Conservation (phyloP, 192 early-diverging fungal species). For the Neocallimastix lanati region DNA sequence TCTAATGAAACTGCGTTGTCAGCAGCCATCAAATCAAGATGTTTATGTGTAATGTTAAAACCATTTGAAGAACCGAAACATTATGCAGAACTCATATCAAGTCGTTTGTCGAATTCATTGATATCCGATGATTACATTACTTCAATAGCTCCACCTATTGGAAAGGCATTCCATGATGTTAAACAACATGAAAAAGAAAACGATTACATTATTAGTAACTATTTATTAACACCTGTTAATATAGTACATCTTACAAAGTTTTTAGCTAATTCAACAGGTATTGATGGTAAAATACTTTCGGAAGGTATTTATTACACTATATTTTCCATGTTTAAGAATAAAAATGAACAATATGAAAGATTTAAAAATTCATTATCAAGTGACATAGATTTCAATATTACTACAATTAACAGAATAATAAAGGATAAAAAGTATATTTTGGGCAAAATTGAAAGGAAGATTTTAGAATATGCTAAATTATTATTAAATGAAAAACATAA, state of each 20-base stretch:
- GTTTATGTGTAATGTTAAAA: neutral
- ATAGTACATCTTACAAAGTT: neutral
- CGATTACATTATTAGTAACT: neutral
- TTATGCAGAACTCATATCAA: neutral
- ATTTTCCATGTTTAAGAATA: neutral
- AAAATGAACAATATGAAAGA: neutral
- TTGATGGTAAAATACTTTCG: neutral
- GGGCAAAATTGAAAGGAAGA: neutral
- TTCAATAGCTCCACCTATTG: neutral
- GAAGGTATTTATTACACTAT: neutral
- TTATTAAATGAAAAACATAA: neutral
- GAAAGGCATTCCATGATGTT: neutral
- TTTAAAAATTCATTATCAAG: neutral
- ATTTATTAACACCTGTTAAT: neutral
- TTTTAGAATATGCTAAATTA: neutral
- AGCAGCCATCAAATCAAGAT: neutral
- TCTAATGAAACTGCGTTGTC: neutral
- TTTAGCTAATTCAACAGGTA: neutral
- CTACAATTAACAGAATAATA: neutral
- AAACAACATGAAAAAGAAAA: neutral
- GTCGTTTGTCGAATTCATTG: neutral
- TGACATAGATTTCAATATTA: neutral
- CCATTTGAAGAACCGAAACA: neutral
- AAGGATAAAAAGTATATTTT: neutral
- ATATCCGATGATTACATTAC: neutral